Percentiles rank a stretch among this genome's conserved stretches.
These are phyloP conservation scores for Microbotryomycetes sp. DNA, from an alignment of 1,284 basidiomycete genomes.

Conservation along the genomic window DNA sequence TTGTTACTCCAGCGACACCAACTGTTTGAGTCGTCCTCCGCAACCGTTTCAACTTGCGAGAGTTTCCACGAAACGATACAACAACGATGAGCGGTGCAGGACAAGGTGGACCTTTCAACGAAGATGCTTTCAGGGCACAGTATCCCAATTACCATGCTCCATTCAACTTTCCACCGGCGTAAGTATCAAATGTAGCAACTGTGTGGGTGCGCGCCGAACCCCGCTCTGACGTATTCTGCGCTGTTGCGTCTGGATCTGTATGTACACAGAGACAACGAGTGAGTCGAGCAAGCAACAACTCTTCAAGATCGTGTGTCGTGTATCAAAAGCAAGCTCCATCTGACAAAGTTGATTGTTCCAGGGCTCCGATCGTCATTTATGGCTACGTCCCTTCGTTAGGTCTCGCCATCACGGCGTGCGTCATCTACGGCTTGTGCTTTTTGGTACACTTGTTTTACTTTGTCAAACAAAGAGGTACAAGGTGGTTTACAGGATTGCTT, in stretches of 20 bases:
- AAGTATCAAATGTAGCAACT: too few species aligned
- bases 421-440: not conserved
- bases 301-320: not conserved
- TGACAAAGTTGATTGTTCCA: not conserved
- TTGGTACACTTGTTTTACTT: not conserved
- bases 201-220: too few species aligned
- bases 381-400: not conserved
- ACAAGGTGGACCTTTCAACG: not conserved
- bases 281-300: not conserved
- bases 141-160: not conserved
- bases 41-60: too few species aligned
- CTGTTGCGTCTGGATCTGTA: too few species aligned
- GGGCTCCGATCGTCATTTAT: not conserved
- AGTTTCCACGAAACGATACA: too few species aligned
- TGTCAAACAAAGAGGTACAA: not conserved
- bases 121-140: not conserved
- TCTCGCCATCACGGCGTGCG: not conserved
- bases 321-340: not conserved
- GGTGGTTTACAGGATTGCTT: not conserved
- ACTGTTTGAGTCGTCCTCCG: too few species aligned
- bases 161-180: not conserved
- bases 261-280: not conserved
- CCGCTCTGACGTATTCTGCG: too few species aligned
- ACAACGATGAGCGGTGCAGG: not conserved
- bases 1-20: too few species aligned